Conservation (phyloP, 768 basidiomycete species). For the Astraeus odoratus region DNA sequence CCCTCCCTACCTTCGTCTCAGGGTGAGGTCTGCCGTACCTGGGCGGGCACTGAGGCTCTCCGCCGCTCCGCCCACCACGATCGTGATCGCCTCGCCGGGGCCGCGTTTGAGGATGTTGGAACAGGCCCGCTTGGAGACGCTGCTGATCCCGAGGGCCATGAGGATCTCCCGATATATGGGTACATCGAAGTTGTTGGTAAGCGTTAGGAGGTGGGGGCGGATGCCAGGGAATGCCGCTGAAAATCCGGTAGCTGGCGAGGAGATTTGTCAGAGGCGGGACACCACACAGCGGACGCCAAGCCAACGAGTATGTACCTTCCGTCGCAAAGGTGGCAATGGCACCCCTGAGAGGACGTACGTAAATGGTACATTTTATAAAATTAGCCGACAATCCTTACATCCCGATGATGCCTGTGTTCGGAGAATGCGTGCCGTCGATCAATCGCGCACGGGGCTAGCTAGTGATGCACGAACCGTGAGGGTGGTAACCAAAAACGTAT, state of each 20-base stretch:
- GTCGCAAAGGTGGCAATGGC: slow-evolving; percentile 95
- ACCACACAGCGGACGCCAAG: too few relatives aligned
- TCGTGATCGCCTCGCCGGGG: slow-evolving; percentile 70
- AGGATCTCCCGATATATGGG: slow-evolving; percentile 93
- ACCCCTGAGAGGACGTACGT: slow-evolving; percentile 48
- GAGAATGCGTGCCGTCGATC: slow-evolving; percentile 2
- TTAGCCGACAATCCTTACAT: slow-evolving; percentile 54
- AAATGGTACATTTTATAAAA: not conserved
- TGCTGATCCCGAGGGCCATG: slow-evolving; percentile 82
- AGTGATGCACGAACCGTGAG: slow-evolving; percentile 63
- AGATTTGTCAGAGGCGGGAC: slow-evolving; percentile 2
- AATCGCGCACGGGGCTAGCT: not conserved
- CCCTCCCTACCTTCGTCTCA: slow-evolving; percentile 69
- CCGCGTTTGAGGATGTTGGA: slow-evolving; percentile 72
- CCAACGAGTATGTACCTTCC: slow-evolving; percentile 52
- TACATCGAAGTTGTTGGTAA: slow-evolving; percentile 82
- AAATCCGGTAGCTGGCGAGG: slow-evolving; percentile 75
- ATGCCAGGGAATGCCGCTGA: slow-evolving; percentile 87
- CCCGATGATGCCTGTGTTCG: slow-evolving; percentile 79
- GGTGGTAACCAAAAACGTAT: slow-evolving; percentile 98
- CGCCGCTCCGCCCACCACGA: slow-evolving; percentile 94
- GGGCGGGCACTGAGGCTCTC: slow-evolving; percentile 92
- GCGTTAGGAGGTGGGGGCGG: slow-evolving; percentile 86
- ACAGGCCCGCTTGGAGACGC: slow-evolving; percentile 87
- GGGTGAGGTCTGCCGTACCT: slow-evolving; percentile 89